A percentile compares a stretch with the other conserved stretches of the same genome.
phyloP scores from a whole-genome alignment of 495 filamentous ascomycete genomes.

The Niebla homalea region DNA sequence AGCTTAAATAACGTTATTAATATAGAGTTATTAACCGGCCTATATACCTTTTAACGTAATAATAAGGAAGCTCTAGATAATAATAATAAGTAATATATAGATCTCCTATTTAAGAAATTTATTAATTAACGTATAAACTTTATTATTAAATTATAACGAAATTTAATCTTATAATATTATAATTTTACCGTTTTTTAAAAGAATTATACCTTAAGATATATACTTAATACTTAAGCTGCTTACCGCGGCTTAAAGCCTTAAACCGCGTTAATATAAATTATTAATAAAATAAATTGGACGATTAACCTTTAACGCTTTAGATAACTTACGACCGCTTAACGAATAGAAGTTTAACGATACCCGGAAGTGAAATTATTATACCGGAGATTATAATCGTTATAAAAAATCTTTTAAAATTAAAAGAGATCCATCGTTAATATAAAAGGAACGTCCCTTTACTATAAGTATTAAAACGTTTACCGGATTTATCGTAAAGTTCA shows the following conservation, averaged over 20 bases:
- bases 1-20: not conserved
- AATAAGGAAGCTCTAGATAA: constrained; percentile 2
- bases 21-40: constrained; percentile 3
- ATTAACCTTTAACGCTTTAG: constrained; percentile 1
- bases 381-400: not conserved
- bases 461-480: constrained; percentile 1
- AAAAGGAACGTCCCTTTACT: constrained; percentile 4
- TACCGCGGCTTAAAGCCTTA: constrained; percentile 7
- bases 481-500: not conserved
- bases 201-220: constrained; percentile 8
- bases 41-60: constrained; percentile 3
- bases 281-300: constrained; percentile 5
- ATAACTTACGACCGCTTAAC: not conserved
- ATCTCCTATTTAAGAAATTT: not conserved
- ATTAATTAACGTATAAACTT: not conserved
- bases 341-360: no score
- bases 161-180: not conserved
- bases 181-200: no score
- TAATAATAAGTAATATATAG: constrained; percentile 9
- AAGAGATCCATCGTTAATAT: constrained; percentile 2
- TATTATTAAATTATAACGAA: constrained; percentile 1
- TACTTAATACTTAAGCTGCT: constrained; percentile 2
- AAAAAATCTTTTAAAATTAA: constrained; percentile 2
- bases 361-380: no score
- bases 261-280: constrained; percentile 1